Evolutionary conservation across 2,329 filamentous ascomycete species (phyloP).

Genomic region (Colletotrichum cuscutae): DNA sequence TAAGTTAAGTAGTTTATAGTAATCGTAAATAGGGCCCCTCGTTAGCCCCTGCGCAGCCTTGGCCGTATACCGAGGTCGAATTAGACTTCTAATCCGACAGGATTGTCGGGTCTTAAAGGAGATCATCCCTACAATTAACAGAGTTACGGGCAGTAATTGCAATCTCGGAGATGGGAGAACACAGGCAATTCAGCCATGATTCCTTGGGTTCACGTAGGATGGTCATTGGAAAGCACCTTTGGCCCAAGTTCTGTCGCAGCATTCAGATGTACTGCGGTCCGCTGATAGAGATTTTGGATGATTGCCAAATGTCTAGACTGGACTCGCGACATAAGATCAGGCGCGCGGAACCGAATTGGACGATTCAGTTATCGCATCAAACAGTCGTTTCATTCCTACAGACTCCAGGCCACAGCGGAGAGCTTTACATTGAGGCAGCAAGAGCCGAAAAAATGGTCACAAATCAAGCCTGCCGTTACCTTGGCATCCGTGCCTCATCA

Average conservation of each 20-base stretch:
- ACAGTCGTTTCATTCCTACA: background rate
- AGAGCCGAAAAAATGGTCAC: background rate
- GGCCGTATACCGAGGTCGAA: too few species aligned
- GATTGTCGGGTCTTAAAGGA: background rate
- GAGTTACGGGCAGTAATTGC: background rate
- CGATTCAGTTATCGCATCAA: background rate
- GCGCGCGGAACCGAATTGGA: background rate
- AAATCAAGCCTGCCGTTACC: background rate
- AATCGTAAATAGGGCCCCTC: too few species aligned
- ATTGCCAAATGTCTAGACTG: background rate
- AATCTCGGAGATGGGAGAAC: too few species aligned
- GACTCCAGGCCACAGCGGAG: background rate
- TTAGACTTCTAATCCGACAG: too few species aligned
- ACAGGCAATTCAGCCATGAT: too few species aligned
- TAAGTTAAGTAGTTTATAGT: too few species aligned
- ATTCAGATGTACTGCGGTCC: background rate
- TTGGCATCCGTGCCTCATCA: background rate
- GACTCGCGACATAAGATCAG: background rate
- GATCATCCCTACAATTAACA: accelerated
- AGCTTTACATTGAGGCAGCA: background rate
- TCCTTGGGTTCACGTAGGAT: too few species aligned
- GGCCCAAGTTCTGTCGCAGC: background rate
- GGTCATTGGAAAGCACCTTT: too few species aligned
- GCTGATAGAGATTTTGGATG: background rate
- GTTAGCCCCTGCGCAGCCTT: too few species aligned